phyloP scores from a whole-genome alignment of 2,329 filamentous ascomycete species.

The Aspergillus japonicus region DNA sequence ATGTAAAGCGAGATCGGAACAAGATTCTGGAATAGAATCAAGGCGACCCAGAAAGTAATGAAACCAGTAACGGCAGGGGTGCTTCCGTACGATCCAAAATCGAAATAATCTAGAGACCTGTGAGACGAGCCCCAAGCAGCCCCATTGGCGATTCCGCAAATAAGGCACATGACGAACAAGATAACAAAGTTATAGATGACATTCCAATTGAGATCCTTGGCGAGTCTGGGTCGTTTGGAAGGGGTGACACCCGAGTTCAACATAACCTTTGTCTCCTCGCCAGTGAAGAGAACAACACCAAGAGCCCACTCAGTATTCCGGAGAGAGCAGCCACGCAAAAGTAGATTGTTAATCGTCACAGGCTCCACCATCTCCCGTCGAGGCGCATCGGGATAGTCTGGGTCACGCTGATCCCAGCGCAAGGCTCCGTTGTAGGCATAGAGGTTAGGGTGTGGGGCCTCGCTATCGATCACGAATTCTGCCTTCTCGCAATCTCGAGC shows the following conservation, averaged over 20 bases:
- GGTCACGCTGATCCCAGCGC: slow-evolving; percentile 75
- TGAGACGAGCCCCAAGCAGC: slow-evolving; percentile 73
- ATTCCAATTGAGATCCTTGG: slow-evolving; percentile 93
- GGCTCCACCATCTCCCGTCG: slow-evolving; percentile 83
- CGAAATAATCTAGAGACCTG: slow-evolving; percentile 77
- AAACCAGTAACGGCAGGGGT: slow-evolving; percentile 78
- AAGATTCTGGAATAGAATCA: slow-evolving; percentile 98
- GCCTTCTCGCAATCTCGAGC: slow-evolving; percentile 89
- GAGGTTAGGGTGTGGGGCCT: slow-evolving; percentile 86
- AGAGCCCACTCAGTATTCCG: slow-evolving; percentile 96
- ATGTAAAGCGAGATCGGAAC: slow-evolving; percentile 98
- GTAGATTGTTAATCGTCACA: slow-evolving; percentile 89
- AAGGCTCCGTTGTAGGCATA: slow-evolving; percentile 93
- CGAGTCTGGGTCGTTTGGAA: slow-evolving; percentile 86
- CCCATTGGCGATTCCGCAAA: slow-evolving; percentile 82
- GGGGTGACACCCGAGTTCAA: slow-evolving; percentile 95
- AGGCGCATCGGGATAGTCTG: slow-evolving; percentile 60
- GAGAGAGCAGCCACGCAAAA: slow-evolving; percentile 88
- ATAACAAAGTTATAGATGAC: slow-evolving; percentile 95
- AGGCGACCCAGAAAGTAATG: slow-evolving; percentile 92
- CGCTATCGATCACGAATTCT: slow-evolving; percentile 85
- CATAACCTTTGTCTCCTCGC: slow-evolving; percentile 98
- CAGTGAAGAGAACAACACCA: slow-evolving; percentile 90
- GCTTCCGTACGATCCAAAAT: slow-evolving; percentile 78
- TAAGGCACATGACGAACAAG: slow-evolving; percentile 82